Base-by-base conservation (phyloP, 192 early-diverging fungal species). In the Chytriomyces hyalinus region DNA sequence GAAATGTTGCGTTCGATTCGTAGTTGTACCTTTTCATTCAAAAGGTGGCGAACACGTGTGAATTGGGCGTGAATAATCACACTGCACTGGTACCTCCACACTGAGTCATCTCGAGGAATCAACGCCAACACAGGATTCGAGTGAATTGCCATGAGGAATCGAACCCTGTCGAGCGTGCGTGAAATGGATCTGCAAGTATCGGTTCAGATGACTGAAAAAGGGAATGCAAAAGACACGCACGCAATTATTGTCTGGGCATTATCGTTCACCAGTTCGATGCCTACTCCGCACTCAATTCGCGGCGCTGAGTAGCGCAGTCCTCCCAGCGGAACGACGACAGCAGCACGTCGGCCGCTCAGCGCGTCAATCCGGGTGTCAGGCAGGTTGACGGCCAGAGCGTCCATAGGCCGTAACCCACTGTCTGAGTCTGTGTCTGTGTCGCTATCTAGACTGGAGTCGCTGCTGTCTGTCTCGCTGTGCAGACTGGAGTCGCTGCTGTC, bases 51-150 rank as follows among this genome's bases (percentile, higher is more conserved):
- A 20, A 13, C 36, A 13, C 17, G 5, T 22, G 28, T 65, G 26
- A 65, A 26, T 28, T 26, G 28, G 13, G 28, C 28, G 5, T 15
- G 28, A 65, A 28, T 65, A 6, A 15, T 5, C 28, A 65, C 63
- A 65, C 26, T 22, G 20, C n/a, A 4, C 36, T 3, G 49, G 15
- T 36, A 68, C 66, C 66, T 68, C 66, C 66, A 68, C 48, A 68
- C 66, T 43, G 66, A 68, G 22, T 49, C 45, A 68, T 68, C 66
- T 24, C 48, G 36, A n/a, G 45, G 43, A 68, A 68, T 24, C 36
- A 68, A 13, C 9, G 66, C 24, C 11, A 68, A 43, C 6, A 24
- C 66, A 11, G 66, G 66, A 64, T 64, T 11, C 62, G 20, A 13
- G 62, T 28, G 62, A 36, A 36, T 36, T 0, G 62, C 62, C 10